A percentile compares a stretch with the other conserved stretches of the same genome.
These are phyloP conservation scores for Xerocomellus intermedius DNA, from an alignment of 768 basidiomycete genomes.

Conservation along the genomic window DNA sequence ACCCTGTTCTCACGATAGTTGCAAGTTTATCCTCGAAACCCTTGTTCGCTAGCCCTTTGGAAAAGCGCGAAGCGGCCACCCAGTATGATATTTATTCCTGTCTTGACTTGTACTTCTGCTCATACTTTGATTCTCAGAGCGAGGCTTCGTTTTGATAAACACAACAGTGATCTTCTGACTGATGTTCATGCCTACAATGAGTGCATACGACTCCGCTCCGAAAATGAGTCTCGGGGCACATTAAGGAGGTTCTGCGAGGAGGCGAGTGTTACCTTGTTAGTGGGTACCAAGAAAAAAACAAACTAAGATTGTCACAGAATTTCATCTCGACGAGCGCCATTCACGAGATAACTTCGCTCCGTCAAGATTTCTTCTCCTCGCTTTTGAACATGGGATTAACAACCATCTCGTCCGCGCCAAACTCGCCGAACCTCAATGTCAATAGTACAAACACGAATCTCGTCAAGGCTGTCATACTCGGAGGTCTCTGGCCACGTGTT, in stretches of 20 bases:
- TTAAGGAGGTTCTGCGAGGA: conserved; percentile 70
- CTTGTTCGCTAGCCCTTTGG: conserved; percentile 77
- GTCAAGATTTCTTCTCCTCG: conserved; percentile 72
- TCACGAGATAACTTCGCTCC: conserved; percentile 75
- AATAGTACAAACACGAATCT: conserved; percentile 70
- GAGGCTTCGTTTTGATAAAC: conserved; percentile 62
- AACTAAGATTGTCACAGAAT: conserved; percentile 46
- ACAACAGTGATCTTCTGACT: conserved; percentile 82
- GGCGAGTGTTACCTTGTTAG: conserved; percentile 30
- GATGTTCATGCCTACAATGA: conserved; percentile 75
- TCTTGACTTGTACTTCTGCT: background rate
- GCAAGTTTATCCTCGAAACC: conserved; percentile 87
- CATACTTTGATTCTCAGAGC: conserved; percentile 47
- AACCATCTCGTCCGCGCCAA: conserved; percentile 43
- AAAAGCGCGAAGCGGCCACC: conserved; percentile 78
- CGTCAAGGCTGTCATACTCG: conserved; percentile 80
- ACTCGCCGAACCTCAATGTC: conserved; percentile 53
- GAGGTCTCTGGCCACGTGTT: conserved; percentile 84
- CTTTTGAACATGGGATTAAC: conserved; percentile 73
- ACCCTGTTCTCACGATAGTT: conserved; percentile 77
- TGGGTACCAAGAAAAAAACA: background rate
- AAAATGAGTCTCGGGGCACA: conserved; percentile 45
- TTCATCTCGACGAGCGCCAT: conserved; percentile 76
- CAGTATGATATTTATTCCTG: conserved; percentile 43
- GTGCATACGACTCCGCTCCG: conserved; percentile 48